A percentile compares a stretch with the other conserved stretches of the same genome.
Conservation (phyloP, 2,329 filamentous ascomycete genomes). For the Penicillium sp. region DNA sequence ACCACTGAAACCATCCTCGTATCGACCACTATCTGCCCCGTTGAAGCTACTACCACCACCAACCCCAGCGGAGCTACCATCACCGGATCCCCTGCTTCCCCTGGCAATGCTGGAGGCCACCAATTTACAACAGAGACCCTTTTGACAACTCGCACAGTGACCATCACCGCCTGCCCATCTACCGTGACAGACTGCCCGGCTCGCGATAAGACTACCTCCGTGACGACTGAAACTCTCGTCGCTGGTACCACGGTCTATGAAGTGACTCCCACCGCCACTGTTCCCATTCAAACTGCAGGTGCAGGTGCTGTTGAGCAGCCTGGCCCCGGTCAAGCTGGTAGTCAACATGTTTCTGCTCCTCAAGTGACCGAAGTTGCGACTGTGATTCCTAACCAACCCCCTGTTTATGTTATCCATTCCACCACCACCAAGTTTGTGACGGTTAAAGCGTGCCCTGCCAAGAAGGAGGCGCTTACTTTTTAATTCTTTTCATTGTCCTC, state of each 20-base stretch:
- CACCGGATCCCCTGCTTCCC: not conserved
- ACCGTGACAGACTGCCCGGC: conserved; percentile 21
- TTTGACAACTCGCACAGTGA: conserved; percentile 14
- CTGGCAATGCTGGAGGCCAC: not conserved
- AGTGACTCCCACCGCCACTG: not conserved
- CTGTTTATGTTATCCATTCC: not conserved
- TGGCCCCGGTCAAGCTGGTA: not conserved
- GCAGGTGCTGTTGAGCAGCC: not conserved
- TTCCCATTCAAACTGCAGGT: not conserved
- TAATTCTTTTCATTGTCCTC: not conserved
- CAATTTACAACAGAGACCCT: conserved; percentile 16
- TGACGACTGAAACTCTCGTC: conserved; percentile 24
- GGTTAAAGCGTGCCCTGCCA: not conserved
- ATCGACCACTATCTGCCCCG: conserved; percentile 5
- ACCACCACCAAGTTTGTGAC: not conserved
- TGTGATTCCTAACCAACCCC: not conserved
- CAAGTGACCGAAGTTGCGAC: not conserved
- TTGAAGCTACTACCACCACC: not conserved
- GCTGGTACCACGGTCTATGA: conserved; percentile 20
- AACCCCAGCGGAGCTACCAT: not conserved
- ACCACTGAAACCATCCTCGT: conserved; percentile 4
- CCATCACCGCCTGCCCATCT: conserved; percentile 19
- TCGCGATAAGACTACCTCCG: conserved; percentile 15
- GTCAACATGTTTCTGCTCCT: not conserved
- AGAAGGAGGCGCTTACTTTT: not conserved